A percentile compares a stretch with the other conserved stretches of the same genome.
Evolutionary conservation across 2,329 filamentous ascomycete species (phyloP).

Genomic region (Monosporascus sp.): DNA sequence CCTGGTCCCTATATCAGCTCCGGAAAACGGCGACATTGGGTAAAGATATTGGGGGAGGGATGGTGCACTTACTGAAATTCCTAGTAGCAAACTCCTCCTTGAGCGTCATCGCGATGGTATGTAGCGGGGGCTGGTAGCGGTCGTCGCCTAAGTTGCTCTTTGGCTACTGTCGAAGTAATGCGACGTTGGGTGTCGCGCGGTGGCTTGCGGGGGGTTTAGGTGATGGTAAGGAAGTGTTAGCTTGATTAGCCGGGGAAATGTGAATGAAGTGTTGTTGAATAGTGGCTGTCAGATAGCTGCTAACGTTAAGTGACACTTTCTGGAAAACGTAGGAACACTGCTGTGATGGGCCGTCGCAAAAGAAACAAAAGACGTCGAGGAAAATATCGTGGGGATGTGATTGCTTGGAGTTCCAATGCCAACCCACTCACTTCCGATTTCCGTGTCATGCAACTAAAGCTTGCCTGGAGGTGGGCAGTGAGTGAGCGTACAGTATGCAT

Average conservation of each 20-base stretch:
- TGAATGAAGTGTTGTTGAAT: background rate
- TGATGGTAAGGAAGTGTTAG: background rate
- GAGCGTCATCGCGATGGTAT: constrained; percentile 56
- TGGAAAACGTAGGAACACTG: background rate
- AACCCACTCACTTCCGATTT: no score
- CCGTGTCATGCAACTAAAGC: no score
- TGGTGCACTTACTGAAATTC: constrained; percentile 61
- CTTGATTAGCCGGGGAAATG: background rate
- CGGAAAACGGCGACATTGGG: constrained; percentile 3
- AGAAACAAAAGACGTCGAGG: background rate
- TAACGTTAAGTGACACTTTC: background rate
- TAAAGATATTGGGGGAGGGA: constrained; percentile 1
- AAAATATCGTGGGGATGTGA: background rate
- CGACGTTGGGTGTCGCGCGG: background rate
- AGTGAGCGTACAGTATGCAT: no score
- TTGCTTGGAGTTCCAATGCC: no score
- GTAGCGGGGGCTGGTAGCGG: background rate
- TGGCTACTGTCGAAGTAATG: background rate
- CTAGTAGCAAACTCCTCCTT: constrained; percentile 67
- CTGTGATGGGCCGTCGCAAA: background rate
- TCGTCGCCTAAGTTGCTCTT: background rate
- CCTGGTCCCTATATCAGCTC: constrained; percentile 43
- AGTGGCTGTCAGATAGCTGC: background rate
- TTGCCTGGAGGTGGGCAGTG: no score
- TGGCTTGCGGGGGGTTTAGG: background rate